Conservation (phyloP, 2,329 filamentous ascomycete genomes). For the Colletotrichum echinochloae region DNA sequence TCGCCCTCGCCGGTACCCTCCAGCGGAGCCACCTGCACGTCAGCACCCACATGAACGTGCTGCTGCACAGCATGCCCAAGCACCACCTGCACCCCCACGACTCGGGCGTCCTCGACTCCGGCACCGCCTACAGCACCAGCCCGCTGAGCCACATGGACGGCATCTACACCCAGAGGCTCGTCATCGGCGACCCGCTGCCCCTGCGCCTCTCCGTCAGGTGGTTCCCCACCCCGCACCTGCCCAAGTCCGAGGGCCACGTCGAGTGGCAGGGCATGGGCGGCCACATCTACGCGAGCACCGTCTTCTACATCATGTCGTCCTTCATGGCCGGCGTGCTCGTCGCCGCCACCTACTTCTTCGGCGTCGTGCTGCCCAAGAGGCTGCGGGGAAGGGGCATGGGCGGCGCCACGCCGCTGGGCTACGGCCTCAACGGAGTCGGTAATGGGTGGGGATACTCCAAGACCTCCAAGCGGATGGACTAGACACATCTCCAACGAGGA, state of each 20-base stretch:
- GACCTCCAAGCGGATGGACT: constrained; percentile 66
- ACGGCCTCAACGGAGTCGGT: constrained; percentile 63
- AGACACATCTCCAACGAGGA: constrained; percentile 6
- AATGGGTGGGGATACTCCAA: constrained; percentile 73
- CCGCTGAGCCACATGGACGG: constrained; percentile 72
- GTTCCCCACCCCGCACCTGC: constrained; percentile 82
- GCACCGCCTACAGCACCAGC: constrained; percentile 86
- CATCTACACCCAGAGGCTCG: constrained; percentile 71
- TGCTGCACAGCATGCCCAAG: constrained; percentile 78
- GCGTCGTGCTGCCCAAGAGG: constrained; percentile 67
- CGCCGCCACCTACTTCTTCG: constrained; percentile 70
- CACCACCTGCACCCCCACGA: constrained; percentile 72
- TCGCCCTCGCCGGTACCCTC: constrained; percentile 89
- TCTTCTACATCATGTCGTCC: constrained; percentile 71
- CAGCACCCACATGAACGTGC: constrained; percentile 87
- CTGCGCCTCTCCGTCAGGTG: constrained; percentile 85
- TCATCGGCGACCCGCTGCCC: constrained; percentile 88
- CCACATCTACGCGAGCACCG: constrained; percentile 71
- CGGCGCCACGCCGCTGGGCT: constrained; percentile 66
- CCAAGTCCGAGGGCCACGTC: constrained; percentile 73
- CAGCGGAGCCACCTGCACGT: constrained; percentile 93
- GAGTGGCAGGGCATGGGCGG: constrained; percentile 75
- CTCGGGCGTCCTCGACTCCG: constrained; percentile 87
- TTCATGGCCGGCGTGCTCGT: constrained; percentile 67
- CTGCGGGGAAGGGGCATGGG: constrained; percentile 64